Conservation (phyloP, 2,329 filamentous ascomycete genomes). For the Nemania sp. region DNA sequence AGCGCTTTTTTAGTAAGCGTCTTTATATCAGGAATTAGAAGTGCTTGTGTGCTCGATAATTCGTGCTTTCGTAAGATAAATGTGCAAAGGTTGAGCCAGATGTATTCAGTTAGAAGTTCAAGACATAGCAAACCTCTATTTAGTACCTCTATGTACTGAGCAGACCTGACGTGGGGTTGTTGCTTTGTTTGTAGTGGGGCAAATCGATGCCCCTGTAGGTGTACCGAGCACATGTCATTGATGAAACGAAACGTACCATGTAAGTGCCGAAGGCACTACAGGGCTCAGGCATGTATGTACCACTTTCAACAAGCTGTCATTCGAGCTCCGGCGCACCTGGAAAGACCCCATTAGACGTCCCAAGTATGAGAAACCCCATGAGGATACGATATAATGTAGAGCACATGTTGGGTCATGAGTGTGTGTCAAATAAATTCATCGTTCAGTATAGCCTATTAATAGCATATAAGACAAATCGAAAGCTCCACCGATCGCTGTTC, state of each 20-base stretch:
- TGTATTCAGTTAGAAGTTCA: too few species aligned
- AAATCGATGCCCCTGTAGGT: background rate
- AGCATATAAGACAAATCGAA: conserved; percentile 38
- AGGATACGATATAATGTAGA: background rate
- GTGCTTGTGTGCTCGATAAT: background rate
- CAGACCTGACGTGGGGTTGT: background rate
- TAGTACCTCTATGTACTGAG: too few species aligned
- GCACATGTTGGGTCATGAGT: background rate
- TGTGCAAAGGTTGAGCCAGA: background rate
- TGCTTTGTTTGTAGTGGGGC: conserved; percentile 2
- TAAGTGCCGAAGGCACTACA: too few species aligned
- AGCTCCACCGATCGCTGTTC: conserved; percentile 31
- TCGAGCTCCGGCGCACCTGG: too few species aligned
- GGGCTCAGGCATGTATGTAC: too few species aligned
- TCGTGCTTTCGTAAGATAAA: too few species aligned
- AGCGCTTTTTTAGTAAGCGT: too few species aligned
- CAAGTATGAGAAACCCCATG: background rate
- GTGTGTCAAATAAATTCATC: conserved; percentile 20
- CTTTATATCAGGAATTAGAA: too few species aligned
- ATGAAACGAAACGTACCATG: too few species aligned
- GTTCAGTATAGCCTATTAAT: conserved; percentile 35
- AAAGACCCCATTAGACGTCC: too few species aligned
- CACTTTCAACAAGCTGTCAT: too few species aligned
- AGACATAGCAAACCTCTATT: too few species aligned
- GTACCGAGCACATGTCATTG: background rate